A percentile compares a stretch with the other conserved stretches of the same genome.
Conservation (phyloP, 805 yeast species). For the Candida chauliodis region DNA sequence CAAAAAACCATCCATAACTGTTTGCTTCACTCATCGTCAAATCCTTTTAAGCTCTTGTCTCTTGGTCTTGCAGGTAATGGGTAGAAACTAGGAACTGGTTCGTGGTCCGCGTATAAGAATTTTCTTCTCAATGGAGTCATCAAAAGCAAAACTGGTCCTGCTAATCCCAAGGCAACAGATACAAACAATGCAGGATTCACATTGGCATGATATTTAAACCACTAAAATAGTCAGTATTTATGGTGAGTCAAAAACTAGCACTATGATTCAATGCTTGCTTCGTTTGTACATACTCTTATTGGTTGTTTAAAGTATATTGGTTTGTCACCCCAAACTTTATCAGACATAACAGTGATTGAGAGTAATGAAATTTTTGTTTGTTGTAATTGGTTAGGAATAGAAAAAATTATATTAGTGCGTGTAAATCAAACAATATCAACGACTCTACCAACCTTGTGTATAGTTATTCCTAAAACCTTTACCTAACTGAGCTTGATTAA, state of each 20-base stretch:
- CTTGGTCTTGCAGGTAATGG: constrained; percentile 57
- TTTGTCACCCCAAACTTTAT: constrained; percentile 44
- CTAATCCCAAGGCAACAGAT: constrained; percentile 58
- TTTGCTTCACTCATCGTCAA: constrained; percentile 42
- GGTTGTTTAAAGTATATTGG: constrained; percentile 63
- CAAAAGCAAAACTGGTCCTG: constrained; percentile 63
- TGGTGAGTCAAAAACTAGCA: too few species aligned
- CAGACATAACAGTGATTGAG: constrained; percentile 20
- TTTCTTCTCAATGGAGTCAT: constrained; percentile 69
- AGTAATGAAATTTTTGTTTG: constrained; percentile 8
- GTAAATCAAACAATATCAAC: not conserved
- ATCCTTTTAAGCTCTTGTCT: constrained; percentile 47
- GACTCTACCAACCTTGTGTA: not conserved
- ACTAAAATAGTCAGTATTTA: too few species aligned
- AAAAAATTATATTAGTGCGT: not conserved
- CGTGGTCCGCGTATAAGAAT: constrained; percentile 61
- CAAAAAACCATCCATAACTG: too few species aligned
- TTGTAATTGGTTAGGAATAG: constrained; percentile 7
- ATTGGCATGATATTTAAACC: constrained; percentile 74
- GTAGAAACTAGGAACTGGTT: constrained; percentile 59
- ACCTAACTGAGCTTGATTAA: too few species aligned
- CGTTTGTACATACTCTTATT: constrained; percentile 50
- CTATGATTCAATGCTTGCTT: too few species aligned
- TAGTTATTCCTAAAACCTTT: too few species aligned
- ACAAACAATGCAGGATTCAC: constrained; percentile 72